Evolutionary conservation across 805 yeast genomes (phyloP).

Genomic region (Candida orba): DNA sequence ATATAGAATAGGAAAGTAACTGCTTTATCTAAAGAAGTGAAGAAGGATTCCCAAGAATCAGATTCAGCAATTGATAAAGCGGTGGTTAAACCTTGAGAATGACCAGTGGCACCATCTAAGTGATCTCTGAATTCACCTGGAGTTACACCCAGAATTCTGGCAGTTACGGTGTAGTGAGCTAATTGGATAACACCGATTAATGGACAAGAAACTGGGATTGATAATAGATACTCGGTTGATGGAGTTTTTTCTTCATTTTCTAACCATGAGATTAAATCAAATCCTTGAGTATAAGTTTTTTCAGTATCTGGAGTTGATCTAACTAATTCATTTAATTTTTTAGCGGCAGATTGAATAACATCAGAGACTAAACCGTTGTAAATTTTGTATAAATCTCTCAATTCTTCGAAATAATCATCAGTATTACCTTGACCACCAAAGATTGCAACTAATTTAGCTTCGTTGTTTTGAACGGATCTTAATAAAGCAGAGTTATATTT

Average conservation of each 20-base stretch:
- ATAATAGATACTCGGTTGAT: conserved; percentile 75
- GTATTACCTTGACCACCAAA: conserved; percentile 99
- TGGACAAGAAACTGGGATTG: conserved; percentile 96
- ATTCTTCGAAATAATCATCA: conserved; percentile 95
- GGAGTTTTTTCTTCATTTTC: conserved; percentile 82
- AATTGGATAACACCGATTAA: conserved; percentile 92
- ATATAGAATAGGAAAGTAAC: conserved; percentile 83
- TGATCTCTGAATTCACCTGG: conserved; percentile 80
- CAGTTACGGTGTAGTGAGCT: conserved; percentile 85
- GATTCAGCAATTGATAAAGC: conserved; percentile 85
- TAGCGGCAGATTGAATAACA: conserved; percentile 63
- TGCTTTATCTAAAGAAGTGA: conserved; percentile 64
- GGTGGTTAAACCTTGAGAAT: conserved; percentile 86
- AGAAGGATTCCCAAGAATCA: conserved; percentile 80
- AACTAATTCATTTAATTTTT: conserved; percentile 59
- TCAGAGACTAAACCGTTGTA: conserved; percentile 72
- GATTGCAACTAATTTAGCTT: conserved; percentile 69
- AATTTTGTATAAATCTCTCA: conserved; percentile 72
- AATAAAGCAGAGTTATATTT: conserved; percentile 49
- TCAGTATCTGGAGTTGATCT: conserved; percentile 69
- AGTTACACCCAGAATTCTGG: conserved; percentile 72
- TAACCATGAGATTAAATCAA: conserved; percentile 85
- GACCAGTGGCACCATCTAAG: conserved; percentile 77
- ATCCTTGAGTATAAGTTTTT: conserved; percentile 89
- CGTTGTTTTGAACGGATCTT: conserved; percentile 47